Evolutionary conservation across 495 filamentous ascomycete species (phyloP).

Genomic region (Talaromyces adpressus): DNA sequence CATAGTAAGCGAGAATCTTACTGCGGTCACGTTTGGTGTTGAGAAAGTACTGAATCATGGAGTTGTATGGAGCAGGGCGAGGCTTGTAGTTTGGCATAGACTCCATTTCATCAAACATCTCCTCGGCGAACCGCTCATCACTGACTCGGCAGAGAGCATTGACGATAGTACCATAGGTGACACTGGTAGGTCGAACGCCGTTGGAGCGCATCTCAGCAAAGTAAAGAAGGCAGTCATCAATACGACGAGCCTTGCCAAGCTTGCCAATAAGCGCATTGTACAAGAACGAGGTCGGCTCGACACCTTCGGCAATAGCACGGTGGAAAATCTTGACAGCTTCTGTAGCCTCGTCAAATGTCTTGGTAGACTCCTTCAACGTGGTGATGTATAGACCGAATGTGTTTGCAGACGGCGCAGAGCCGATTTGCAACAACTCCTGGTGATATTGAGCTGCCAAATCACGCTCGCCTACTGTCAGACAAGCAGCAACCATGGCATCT

Average conservation of each 20-base stretch:
- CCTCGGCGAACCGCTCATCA: constrained; percentile 94
- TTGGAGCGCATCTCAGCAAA: constrained; percentile 93
- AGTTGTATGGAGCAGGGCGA: constrained; percentile 93
- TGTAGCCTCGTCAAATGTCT: constrained; percentile 94
- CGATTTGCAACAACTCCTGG: constrained; percentile 80
- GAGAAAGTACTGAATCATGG: constrained; percentile 98
- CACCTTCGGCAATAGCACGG: constrained; percentile 85
- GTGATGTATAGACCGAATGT: constrained; percentile 98
- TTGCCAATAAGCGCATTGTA: constrained; percentile 99
- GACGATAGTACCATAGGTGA: constrained; percentile 96
- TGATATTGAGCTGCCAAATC: constrained; percentile 76
- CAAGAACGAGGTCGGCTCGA: constrained; percentile 91
- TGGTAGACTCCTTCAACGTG: constrained; percentile 89
- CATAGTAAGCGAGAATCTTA: constrained; percentile 94
- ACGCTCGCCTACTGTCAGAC: constrained; percentile 76
- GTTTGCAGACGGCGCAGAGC: constrained; percentile 87
- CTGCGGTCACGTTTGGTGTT: constrained; percentile 89
- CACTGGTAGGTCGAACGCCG: constrained; percentile 90
- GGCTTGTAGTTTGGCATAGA: constrained; percentile 98
- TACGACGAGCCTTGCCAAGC: constrained; percentile 92
- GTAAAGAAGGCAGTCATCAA: constrained; percentile 96
- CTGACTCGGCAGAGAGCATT: constrained; percentile 96
- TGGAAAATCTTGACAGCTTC: constrained; percentile 97
- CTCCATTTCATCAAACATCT: constrained; percentile 99
- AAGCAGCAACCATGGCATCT: constrained; percentile 93